Percentiles rank a stretch among this genome's conserved stretches.
These are phyloP conservation scores for Skeletonema potamos DNA, from an alignment of 108 stramenopile species.

Conservation along the genomic window DNA sequence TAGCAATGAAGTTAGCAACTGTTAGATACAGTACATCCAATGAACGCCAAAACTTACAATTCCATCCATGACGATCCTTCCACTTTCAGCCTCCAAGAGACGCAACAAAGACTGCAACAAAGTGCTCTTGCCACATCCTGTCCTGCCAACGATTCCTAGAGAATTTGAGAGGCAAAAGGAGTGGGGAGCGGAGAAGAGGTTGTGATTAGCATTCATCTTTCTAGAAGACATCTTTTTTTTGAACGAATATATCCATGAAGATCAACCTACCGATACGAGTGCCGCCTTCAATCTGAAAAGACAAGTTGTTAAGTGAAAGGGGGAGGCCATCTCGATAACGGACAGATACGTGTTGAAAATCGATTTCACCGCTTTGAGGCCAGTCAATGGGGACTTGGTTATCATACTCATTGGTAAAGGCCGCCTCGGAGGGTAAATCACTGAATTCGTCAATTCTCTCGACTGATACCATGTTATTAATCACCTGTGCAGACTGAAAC, in stretches of 20 bases:
- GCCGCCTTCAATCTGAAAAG: slow-evolving; percentile 68
- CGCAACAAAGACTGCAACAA: slow-evolving; percentile 79
- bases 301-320: slow-evolving; percentile 64
- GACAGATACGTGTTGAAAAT: slow-evolving; percentile 55
- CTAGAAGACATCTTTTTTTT: too few relatives aligned
- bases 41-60: slow-evolving; percentile 20
- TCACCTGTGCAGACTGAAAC: slow-evolving; percentile 78
- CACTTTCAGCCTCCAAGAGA: slow-evolving; percentile 79
- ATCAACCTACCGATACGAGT: slow-evolving; percentile 55
- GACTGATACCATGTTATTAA: slow-evolving; percentile 91
- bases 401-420: slow-evolving; percentile 55
- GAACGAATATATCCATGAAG: too few relatives aligned
- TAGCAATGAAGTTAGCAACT: not conserved
- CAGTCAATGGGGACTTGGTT: slow-evolving; percentile 49
- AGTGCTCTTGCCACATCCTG: slow-evolving; percentile 66
- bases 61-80: slow-evolving; percentile 83
- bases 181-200: too few relatives aligned
- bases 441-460: slow-evolving; percentile 76
- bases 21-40: not conserved
- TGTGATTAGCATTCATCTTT: too few relatives aligned
- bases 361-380: slow-evolving; percentile 70
- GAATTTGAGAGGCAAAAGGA: not conserved
- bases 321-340: slow-evolving; percentile 81
- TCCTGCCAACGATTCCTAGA: slow-evolving; percentile 57
- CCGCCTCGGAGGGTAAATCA: slow-evolving; percentile 67